Conservation (phyloP, 2,329 filamentous ascomycete genomes). For the Colletotrichum australisinense region DNA sequence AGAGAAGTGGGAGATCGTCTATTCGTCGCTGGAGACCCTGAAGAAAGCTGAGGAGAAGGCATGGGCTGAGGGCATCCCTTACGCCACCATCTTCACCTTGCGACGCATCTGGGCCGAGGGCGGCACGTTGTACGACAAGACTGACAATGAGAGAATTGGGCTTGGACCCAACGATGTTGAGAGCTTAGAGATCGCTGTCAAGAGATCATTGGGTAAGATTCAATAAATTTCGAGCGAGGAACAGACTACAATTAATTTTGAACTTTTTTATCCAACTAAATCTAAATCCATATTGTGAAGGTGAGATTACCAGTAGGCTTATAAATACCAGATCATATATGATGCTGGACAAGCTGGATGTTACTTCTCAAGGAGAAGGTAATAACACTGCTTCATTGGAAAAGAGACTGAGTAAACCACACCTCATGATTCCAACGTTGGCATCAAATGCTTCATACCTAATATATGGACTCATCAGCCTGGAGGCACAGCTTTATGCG, state of each 20-base stretch:
- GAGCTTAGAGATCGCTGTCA: conserved; percentile 53
- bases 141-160: conserved; percentile 72
- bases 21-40: conserved; percentile 65
- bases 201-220: conserved; percentile 15
- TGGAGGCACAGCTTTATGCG: background rate
- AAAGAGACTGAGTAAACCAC: too few relatives aligned
- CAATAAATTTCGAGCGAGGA: background rate
- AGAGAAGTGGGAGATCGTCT: conserved; percentile 63
- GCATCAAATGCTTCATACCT: background rate
- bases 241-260: background rate
- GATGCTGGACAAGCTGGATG: background rate
- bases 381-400: background rate
- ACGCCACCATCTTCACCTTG: conserved; percentile 69
- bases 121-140: conserved; percentile 75
- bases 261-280: background rate
- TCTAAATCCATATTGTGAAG: background rate
- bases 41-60: conserved; percentile 67
- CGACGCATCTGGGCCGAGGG: conserved; percentile 80
- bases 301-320: background rate
- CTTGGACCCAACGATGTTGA: conserved; percentile 61
- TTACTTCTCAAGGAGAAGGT: background rate
- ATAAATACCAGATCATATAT: background rate
- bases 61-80: conserved; percentile 64
- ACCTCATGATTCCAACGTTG: background rate
- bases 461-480: background rate